These are phyloP conservation scores for Hortiboletus rubellus DNA, from an alignment of 1,284 basidiomycete species.

Conservation along the genomic window DNA sequence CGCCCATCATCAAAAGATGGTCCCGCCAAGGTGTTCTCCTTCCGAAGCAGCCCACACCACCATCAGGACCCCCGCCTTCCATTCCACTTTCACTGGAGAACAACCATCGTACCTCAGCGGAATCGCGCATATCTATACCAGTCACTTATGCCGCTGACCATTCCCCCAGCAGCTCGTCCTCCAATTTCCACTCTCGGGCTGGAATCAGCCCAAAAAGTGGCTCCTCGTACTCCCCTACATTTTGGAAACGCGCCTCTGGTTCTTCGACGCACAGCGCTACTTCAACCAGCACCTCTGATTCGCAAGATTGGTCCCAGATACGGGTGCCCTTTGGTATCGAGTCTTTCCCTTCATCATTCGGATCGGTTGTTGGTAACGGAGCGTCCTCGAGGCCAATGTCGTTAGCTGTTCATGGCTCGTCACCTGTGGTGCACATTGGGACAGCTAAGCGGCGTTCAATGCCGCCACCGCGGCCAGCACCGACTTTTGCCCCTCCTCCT, in stretches of 20 bases:
- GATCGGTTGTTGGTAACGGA: slow-evolving; percentile 5
- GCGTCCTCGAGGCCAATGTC: slow-evolving; percentile 22
- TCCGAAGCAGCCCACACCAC: slow-evolving; percentile 56
- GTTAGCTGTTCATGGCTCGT: slow-evolving; percentile 16
- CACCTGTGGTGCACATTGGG: slow-evolving; percentile 13
- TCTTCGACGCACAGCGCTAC: slow-evolving; percentile 54
- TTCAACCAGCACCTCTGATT: slow-evolving; percentile 49
- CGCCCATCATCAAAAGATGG: slow-evolving; percentile 50
- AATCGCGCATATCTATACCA: slow-evolving; percentile 29
- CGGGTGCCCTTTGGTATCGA: slow-evolving; percentile 10
- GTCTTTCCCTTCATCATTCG: slow-evolving; percentile 9
- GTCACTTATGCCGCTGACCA: slow-evolving; percentile 41
- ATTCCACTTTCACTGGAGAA: slow-evolving; percentile 36
- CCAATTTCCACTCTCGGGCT: slow-evolving; percentile 37
- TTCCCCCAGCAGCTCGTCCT: slow-evolving; percentile 46
- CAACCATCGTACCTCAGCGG: slow-evolving; percentile 21
- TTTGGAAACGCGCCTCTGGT: slow-evolving; percentile 59
- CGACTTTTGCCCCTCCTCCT: slow-evolving; percentile 65
- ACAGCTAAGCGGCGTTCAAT: slow-evolving; percentile 56
- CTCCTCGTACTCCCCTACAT: slow-evolving; percentile 49
- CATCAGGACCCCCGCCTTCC: slow-evolving; percentile 58
- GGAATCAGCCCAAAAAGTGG: slow-evolving; percentile 47
- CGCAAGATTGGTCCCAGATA: slow-evolving; percentile 34
- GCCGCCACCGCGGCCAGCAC: slow-evolving; percentile 69
- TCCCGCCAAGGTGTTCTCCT: slow-evolving; percentile 54